Conservation (phyloP, 2,329 filamentous ascomycete genomes). For the Boeremia lycopersici region DNA sequence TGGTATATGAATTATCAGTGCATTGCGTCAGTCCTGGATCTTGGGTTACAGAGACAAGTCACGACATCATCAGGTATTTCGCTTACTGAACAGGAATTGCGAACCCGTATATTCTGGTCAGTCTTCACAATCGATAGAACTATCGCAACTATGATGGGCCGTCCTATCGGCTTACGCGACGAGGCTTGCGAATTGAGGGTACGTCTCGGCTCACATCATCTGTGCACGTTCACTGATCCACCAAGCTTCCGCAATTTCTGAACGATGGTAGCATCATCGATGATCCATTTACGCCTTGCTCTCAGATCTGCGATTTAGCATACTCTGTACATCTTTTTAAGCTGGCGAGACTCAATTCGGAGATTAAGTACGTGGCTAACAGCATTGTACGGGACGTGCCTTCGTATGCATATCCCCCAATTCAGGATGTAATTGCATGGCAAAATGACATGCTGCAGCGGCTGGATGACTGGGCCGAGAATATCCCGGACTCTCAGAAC, state of each 20-base stretch:
- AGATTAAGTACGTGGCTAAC: slow-evolving; percentile 64
- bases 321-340: slow-evolving; percentile 54
- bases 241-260: background rate
- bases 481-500: background rate
- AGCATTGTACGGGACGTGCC: slow-evolving; percentile 57
- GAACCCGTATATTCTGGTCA: slow-evolving; percentile 63
- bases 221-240: background rate
- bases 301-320: slow-evolving; percentile 3
- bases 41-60: slow-evolving; percentile 60
- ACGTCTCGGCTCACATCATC: background rate
- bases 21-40: slow-evolving; percentile 57
- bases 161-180: slow-evolving; percentile 61
- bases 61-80: slow-evolving; percentile 53
- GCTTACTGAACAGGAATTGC: slow-evolving; percentile 58
- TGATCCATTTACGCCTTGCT: background rate
- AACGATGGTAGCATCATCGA: background rate
- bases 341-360: slow-evolving; percentile 58
- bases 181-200: slow-evolving; percentile 48
- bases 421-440: slow-evolving; percentile 19
- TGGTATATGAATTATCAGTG: slow-evolving; percentile 65
- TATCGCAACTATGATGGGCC: slow-evolving; percentile 62
- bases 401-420: slow-evolving; percentile 53
- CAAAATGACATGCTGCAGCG: slow-evolving; percentile 45
- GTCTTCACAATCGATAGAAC: slow-evolving; percentile 59
- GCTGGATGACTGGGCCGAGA: slow-evolving; percentile 13